phyloP scores from a whole-genome alignment of 2,329 filamentous ascomycete species.

The Aciculosporium take region DNA sequence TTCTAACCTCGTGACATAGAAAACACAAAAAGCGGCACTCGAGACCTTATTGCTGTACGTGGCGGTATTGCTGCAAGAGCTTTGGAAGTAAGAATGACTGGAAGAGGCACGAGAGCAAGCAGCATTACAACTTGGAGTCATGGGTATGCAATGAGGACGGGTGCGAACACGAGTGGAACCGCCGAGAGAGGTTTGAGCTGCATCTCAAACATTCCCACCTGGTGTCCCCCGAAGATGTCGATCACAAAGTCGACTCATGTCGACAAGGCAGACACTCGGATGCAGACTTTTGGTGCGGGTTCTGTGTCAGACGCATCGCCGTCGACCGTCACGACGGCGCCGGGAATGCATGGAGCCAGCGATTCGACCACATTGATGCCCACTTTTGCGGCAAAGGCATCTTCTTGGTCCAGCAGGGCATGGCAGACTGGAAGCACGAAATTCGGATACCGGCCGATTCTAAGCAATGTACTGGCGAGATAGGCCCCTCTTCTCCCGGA shows the following conservation, averaged over 20 bases:
- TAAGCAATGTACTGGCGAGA: slow-evolving; percentile 6
- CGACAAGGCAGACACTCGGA: slow-evolving; percentile 52
- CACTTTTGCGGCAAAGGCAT: slow-evolving; percentile 45
- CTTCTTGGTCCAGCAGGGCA: slow-evolving; percentile 22
- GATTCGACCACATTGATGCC: slow-evolving; percentile 59
- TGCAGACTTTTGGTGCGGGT: slow-evolving; percentile 73
- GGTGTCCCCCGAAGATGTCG: slow-evolving; percentile 17
- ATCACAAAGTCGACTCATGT: slow-evolving; percentile 34
- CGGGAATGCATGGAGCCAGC: slow-evolving; percentile 39
- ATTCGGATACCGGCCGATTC: slow-evolving; percentile 1
- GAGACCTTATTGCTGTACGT: slow-evolving; percentile 72
- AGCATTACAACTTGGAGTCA: slow-evolving; percentile 57
- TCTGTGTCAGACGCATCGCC: slow-evolving; percentile 49
- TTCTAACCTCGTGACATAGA: slow-evolving; percentile 26
- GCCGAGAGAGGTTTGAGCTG: slow-evolving; percentile 41
- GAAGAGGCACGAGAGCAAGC: slow-evolving; percentile 77
- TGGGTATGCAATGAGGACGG: slow-evolving; percentile 51
- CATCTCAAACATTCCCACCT: slow-evolving; percentile 44
- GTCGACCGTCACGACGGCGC: slow-evolving; percentile 26
- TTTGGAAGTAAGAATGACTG: slow-evolving; percentile 93
- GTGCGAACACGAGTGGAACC: slow-evolving; percentile 48
- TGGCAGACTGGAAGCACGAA: slow-evolving; percentile 40
- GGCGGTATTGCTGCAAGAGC: slow-evolving; percentile 47
- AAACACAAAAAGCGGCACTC: slow-evolving; percentile 77
- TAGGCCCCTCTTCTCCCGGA: slow-evolving; percentile 3